Conservation (phyloP, 2,329 filamentous ascomycete species). For the Aspergillus sp. region DNA sequence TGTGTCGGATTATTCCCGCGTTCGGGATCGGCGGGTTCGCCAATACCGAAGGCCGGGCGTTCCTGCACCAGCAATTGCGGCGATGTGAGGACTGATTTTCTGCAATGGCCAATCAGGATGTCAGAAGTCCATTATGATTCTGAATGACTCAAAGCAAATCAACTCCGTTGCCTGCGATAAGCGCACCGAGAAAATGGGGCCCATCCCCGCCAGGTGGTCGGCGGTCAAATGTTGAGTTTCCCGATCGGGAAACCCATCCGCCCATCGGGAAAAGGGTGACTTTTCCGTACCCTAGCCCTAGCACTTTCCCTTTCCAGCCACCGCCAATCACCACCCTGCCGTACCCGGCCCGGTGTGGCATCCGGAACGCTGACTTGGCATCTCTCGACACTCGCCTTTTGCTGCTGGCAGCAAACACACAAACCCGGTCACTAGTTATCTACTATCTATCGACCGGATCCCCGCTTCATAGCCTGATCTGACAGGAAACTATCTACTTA, state of each 20-base stretch:
- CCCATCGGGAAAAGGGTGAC: not conserved
- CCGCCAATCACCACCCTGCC: not conserved
- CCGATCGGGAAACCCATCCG: not conserved
- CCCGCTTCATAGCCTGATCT: no score
- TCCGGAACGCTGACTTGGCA: not conserved
- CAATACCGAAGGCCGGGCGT: slow-evolving; percentile 56
- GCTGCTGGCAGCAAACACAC: not conserved
- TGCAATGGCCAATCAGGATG: not conserved
- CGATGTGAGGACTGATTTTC: not conserved
- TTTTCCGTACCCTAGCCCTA: not conserved
- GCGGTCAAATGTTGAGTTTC: not conserved
- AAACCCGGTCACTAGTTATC: no score
- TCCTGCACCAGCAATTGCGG: slow-evolving; percentile 30
- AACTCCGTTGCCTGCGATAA: no score
- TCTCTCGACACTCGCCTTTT: not conserved
- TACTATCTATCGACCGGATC: no score
- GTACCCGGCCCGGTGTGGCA: not conserved
- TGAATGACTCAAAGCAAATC: no score
- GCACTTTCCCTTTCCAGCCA: not conserved
- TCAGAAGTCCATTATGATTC: no score
- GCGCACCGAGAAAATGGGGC: no score
- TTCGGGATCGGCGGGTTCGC: slow-evolving; percentile 87
- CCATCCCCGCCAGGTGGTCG: not conserved
- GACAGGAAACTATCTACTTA: no score
- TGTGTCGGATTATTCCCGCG: slow-evolving; percentile 81